Evolutionary conservation across 352 stramenopile species (phyloP).

Genomic region (Globisporangium echinulatum): DNA sequence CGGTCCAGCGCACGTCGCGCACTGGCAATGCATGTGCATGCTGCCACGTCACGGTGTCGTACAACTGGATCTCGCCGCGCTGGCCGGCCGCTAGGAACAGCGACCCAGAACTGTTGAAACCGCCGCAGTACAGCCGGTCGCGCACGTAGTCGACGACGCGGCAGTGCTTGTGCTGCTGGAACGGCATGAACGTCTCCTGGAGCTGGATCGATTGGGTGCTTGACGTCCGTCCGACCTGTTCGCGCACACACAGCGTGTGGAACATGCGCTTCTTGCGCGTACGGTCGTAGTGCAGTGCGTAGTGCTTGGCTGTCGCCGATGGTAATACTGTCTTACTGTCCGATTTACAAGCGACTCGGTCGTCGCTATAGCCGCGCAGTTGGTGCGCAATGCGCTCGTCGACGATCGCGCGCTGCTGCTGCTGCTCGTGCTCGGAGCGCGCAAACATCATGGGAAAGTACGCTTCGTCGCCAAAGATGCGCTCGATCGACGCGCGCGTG

Average conservation of each 20-base stretch:
- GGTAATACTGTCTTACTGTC: not conserved
- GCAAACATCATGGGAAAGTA: slow-evolving; percentile 59
- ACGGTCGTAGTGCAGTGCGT: slow-evolving; percentile 18
- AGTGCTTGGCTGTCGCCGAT: slow-evolving; percentile 13
- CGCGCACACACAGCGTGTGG: slow-evolving; percentile 55
- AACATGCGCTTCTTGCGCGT: slow-evolving; percentile 40
- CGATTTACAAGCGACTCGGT: slow-evolving; percentile 1
- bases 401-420: slow-evolving; percentile 38
- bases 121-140: slow-evolving; percentile 74
- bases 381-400: slow-evolving; percentile 68
- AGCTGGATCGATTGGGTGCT: slow-evolving; percentile 60
- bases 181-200: slow-evolving; percentile 78
- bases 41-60: slow-evolving; percentile 69
- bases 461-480: slow-evolving; percentile 56
- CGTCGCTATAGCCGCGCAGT: slow-evolving; percentile 42
- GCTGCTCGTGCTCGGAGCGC: slow-evolving; percentile 45
- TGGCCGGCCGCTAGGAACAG: slow-evolving; percentile 71
- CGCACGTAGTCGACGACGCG: slow-evolving; percentile 58
- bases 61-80: slow-evolving; percentile 57
- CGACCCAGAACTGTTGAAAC: slow-evolving; percentile 64
- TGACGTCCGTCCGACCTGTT: slow-evolving; percentile 55
- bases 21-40: slow-evolving; percentile 40
- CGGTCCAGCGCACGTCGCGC: slow-evolving; percentile 74
- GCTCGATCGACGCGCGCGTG: slow-evolving; percentile 47
- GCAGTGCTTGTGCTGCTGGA: slow-evolving; percentile 75